phyloP scores from a whole-genome alignment of 345 rosid species.

The Eucalyptus brandiana region DNA sequence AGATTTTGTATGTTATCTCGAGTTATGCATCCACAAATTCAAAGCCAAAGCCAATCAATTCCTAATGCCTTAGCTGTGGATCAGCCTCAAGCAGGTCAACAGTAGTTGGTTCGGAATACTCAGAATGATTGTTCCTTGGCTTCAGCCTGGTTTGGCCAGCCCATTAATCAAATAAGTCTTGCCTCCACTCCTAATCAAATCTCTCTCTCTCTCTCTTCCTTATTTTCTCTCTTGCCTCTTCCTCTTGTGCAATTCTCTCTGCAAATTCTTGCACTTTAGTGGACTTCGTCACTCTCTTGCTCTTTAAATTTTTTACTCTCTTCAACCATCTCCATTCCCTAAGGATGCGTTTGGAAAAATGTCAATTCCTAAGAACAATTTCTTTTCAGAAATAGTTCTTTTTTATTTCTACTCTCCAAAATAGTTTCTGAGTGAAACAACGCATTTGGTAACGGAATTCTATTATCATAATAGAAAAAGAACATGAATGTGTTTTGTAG shows the following conservation, averaged over 20 bases:
- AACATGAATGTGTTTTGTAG: too few relatives aligned
- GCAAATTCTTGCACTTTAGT: not conserved
- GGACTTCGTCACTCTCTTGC: not conserved
- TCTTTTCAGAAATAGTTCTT: too few relatives aligned
- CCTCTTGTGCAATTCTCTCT: not conserved
- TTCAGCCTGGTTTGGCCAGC: constrained; percentile 10
- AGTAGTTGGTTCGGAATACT: constrained; percentile 42
- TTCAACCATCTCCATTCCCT: too few relatives aligned
- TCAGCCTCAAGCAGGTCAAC: constrained; percentile 63
- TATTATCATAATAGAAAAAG: too few relatives aligned
- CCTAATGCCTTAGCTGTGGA: constrained; percentile 34
- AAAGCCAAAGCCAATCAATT: constrained; percentile 48
- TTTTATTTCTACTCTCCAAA: too few relatives aligned
- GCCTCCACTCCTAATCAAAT: not conserved
- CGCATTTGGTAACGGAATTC: too few relatives aligned
- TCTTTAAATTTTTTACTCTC: not conserved
- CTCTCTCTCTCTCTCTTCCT: not conserved
- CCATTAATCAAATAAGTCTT: not conserved
- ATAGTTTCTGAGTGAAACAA: too few relatives aligned
- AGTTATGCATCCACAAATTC: constrained; percentile 33
- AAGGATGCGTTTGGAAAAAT: too few relatives aligned
- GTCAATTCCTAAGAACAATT: too few relatives aligned
- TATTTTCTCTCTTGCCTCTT: not conserved
- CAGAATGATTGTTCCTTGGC: constrained; percentile 38
- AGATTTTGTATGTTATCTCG: not conserved